Percentiles rank a stretch among this genome's conserved stretches.
Conservation (phyloP, 768 basidiomycete genomes). For the Rhodotorula kratochvilovae region DNA sequence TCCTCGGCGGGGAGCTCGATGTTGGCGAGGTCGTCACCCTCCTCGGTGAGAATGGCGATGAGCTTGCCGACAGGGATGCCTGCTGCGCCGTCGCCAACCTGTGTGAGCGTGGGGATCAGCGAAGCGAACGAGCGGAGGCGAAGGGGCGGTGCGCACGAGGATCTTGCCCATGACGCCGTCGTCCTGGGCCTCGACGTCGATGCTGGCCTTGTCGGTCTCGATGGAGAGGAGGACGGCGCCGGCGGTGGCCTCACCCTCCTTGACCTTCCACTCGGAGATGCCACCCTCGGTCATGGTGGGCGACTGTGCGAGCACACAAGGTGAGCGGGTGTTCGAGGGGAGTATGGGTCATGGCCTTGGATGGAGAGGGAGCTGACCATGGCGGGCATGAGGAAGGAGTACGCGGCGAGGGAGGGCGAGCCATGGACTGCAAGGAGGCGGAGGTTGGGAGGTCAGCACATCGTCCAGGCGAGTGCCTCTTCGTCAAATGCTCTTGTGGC, state of each 20-base stretch:
- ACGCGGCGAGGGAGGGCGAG: slow-evolving; percentile 48
- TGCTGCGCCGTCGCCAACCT: slow-evolving; percentile 74
- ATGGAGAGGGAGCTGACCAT: slow-evolving; percentile 54
- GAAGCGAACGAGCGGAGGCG: slow-evolving; percentile 67
- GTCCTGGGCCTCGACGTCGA: slow-evolving; percentile 98
- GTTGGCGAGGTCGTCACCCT: slow-evolving; percentile 89
- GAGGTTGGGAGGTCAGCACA: not conserved
- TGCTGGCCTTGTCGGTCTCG: slow-evolving; percentile 85
- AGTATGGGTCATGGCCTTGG: no score
- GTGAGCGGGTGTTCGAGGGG: slow-evolving; percentile 57
- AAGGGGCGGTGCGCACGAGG: slow-evolving; percentile 67
- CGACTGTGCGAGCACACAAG: slow-evolving; percentile 88
- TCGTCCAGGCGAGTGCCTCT: not conserved
- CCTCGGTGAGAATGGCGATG: slow-evolving; percentile 89
- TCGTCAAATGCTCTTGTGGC: not conserved
- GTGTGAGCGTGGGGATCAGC: slow-evolving; percentile 26
- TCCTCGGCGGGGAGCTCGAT: slow-evolving; percentile 55
- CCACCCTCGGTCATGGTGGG: slow-evolving; percentile 99
- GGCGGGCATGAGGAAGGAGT: slow-evolving; percentile 85
- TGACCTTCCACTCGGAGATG: slow-evolving; percentile 97
- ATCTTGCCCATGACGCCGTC: slow-evolving; percentile 97
- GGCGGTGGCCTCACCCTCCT: slow-evolving; percentile 77
- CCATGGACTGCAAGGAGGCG: slow-evolving; percentile 13
- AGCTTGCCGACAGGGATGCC: slow-evolving; percentile 78
- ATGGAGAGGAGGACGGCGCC: slow-evolving; percentile 93